A percentile compares a stretch with the other conserved stretches of the same genome.
Evolutionary conservation across 805 yeast genomes (phyloP).

Genomic region (Candida gorgasii): DNA sequence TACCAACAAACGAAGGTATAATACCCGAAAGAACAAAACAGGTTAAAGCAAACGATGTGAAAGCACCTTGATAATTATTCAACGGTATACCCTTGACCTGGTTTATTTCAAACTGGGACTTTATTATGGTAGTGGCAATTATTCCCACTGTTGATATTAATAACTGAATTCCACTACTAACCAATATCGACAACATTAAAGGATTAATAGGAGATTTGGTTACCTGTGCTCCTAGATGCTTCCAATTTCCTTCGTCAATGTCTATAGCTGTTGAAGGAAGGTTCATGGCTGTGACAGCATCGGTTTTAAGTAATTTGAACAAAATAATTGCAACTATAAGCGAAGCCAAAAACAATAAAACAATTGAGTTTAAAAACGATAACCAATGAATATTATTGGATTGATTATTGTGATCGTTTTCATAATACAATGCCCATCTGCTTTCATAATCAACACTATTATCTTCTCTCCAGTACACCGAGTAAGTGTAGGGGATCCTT

Average conservation of each 20-base stretch:
- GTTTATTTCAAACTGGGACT: constrained; percentile 25
- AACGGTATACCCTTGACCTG: constrained; percentile 41
- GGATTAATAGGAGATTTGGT: constrained; percentile 52
- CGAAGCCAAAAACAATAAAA: constrained; percentile 61
- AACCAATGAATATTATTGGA: constrained; percentile 69
- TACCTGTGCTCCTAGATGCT: constrained; percentile 53
- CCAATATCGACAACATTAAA: constrained; percentile 52
- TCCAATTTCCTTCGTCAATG: constrained; percentile 41
- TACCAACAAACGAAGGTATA: constrained; percentile 72
- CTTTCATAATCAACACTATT: constrained; percentile 59
- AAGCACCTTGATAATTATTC: constrained; percentile 67
- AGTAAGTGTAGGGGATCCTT: constrained; percentile 73
- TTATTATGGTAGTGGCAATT: constrained; percentile 49
- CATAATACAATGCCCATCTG: constrained; percentile 73
- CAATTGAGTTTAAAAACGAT: constrained; percentile 69
- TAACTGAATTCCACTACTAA: constrained; percentile 76
- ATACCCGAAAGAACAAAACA: constrained; percentile 70
- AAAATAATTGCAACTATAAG: constrained; percentile 66
- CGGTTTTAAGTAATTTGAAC: constrained; percentile 50
- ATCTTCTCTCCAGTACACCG: constrained; percentile 89
- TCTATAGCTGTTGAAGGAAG: constrained; percentile 16
- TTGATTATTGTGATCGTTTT: constrained; percentile 49
- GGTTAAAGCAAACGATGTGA: constrained; percentile 54
- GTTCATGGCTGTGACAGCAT: constrained; percentile 7
- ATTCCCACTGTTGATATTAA: constrained; percentile 65